These are phyloP conservation scores for Exserohilum rostratum DNA, from an alignment of 2,329 filamentous ascomycete species.

Conservation along the genomic window DNA sequence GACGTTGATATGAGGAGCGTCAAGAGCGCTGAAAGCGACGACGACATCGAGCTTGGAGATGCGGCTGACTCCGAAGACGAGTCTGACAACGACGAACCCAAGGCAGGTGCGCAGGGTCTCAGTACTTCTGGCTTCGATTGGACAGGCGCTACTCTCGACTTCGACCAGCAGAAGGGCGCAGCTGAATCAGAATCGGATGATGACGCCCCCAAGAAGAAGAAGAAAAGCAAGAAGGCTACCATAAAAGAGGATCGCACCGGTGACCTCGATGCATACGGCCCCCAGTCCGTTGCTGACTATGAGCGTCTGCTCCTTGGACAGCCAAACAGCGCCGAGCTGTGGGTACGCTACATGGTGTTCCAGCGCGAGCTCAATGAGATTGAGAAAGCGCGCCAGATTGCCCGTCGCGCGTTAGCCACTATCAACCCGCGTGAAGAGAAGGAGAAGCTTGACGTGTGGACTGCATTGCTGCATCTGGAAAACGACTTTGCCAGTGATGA, in stretches of 20 bases:
- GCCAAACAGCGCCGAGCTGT: conserved; percentile 89
- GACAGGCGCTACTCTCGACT: conserved; percentile 67
- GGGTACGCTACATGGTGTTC: conserved; percentile 99
- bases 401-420: conserved; percentile 85
- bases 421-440: conserved; percentile 90
- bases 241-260: conserved; percentile 88
- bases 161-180: conserved; percentile 59
- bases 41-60: conserved; percentile 42
- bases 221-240: conserved; percentile 75
- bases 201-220: conserved; percentile 62
- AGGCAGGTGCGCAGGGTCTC: conserved; percentile 55
- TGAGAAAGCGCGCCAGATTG: conserved; percentile 84
- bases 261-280: conserved; percentile 87
- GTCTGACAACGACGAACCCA: conserved; percentile 25
- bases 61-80: conserved; percentile 45
- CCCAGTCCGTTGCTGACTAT: conserved; percentile 88
- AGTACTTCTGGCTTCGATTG: conserved; percentile 84
- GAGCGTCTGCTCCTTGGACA: conserved; percentile 91
- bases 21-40: conserved; percentile 47
- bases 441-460: conserved; percentile 95
- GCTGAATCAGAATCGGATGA: conserved; percentile 62
- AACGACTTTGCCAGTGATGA: conserved; percentile 87
- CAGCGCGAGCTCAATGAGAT: conserved; percentile 91
- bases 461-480: conserved; percentile 91
- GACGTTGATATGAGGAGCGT: conserved; percentile 55